These are phyloP conservation scores for Rhytidiadelphus loreus DNA, from an alignment of 225 moss, liverwort and hornwort genomes.

Conservation along the genomic window DNA sequence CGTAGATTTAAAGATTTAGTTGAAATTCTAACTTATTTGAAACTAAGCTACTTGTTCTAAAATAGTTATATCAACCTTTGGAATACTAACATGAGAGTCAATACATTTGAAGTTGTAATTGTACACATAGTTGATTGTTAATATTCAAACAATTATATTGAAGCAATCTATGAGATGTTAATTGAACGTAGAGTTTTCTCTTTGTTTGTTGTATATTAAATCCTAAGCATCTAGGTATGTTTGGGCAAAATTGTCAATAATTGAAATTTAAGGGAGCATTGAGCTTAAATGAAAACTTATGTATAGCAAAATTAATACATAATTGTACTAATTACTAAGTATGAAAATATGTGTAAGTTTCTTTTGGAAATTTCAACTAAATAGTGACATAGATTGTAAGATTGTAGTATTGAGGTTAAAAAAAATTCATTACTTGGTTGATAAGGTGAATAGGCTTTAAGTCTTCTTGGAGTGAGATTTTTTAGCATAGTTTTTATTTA, in stretches of 20 bases:
- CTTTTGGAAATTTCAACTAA: not conserved
- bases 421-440: not conserved
- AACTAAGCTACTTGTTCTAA: not conserved
- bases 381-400: not conserved
- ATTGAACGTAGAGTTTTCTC: not conserved
- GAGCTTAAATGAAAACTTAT: not conserved
- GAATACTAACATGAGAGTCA: too few relatives aligned
- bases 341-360: not conserved
- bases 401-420: not conserved
- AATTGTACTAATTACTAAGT: not conserved
- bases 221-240: accelerated
- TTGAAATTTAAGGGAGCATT: not conserved
- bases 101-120: not conserved
- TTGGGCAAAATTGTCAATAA: not conserved
- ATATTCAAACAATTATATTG: not conserved
- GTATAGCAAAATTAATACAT: not conserved
- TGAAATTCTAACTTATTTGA: not conserved
- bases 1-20: not conserved
- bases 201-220: not conserved
- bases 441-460: not conserved
- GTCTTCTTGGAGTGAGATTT: not conserved
- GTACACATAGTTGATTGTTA: not conserved
- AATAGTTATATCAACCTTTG: not conserved
- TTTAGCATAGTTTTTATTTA: not conserved
- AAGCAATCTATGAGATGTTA: not conserved